Evolutionary conservation across 1,284 basidiomycete genomes (phyloP).

Genomic region (Lentinula novae-zelandiae): DNA sequence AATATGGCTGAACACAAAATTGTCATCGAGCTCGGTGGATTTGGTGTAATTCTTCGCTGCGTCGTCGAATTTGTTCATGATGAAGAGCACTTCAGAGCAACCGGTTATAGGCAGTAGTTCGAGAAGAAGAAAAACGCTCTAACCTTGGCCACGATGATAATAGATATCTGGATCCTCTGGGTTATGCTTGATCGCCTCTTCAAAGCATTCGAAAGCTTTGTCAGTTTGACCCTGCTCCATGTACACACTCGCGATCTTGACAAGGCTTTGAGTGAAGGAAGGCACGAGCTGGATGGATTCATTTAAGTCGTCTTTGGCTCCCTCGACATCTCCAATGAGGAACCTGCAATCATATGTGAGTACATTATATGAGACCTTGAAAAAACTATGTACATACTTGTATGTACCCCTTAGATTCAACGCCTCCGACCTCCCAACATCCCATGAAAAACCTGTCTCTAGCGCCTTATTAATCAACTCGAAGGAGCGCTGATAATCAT

Average conservation of each 20-base stretch:
- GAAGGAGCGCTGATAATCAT: constrained; percentile 85
- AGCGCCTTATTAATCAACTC: constrained; percentile 84
- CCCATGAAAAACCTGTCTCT: constrained; percentile 82
- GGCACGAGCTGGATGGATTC: constrained; percentile 76
- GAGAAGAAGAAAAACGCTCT: constrained; percentile 15
- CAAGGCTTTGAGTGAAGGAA: constrained; percentile 84
- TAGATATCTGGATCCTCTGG: constrained; percentile 92
- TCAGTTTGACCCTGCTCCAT: constrained; percentile 90
- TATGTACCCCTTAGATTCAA: constrained; percentile 95
- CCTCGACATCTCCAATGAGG: constrained; percentile 80
- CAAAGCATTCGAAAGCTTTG: constrained; percentile 89
- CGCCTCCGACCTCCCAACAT: constrained; percentile 80
- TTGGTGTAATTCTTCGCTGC: constrained; percentile 17
- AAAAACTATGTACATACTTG: constrained; percentile 53
- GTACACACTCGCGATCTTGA: constrained; percentile 96
- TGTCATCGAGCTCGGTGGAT: constrained; percentile 15
- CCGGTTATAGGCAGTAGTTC: neutral
- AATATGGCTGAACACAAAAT: constrained; percentile 64
- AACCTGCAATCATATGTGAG: constrained; percentile 48
- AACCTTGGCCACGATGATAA: constrained; percentile 97
- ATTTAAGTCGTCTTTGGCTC: constrained; percentile 86
- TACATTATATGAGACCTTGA: neutral
- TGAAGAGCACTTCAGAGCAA: constrained; percentile 76
- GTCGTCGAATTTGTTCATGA: constrained; percentile 80
- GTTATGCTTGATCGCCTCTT: constrained; percentile 84